Conservation (phyloP, 768 basidiomycete genomes). For the Boletus patriciae region DNA sequence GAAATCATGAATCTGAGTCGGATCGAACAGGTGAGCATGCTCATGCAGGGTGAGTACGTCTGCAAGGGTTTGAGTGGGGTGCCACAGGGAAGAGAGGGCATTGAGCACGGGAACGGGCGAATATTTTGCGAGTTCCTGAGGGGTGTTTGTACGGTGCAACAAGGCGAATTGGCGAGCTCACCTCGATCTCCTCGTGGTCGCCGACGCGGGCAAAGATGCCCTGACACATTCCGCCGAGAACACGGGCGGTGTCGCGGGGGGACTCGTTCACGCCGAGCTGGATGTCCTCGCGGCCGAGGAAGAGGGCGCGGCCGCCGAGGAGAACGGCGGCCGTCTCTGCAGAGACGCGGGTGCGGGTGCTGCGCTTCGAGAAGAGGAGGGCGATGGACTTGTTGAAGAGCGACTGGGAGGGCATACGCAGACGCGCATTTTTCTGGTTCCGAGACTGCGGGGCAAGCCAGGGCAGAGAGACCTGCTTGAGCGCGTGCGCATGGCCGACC, state of each 20-base stretch:
- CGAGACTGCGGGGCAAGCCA: slow-evolving; percentile 59
- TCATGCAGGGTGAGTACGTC: slow-evolving; percentile 91
- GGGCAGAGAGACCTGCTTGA: slow-evolving; percentile 63
- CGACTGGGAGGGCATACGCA: slow-evolving; percentile 69
- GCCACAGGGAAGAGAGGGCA: slow-evolving; percentile 93
- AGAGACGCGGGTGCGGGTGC: slow-evolving; percentile 86
- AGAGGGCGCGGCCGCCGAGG: slow-evolving; percentile 87
- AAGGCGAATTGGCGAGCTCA: slow-evolving; percentile 35
- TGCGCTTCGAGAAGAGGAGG: slow-evolving; percentile 88
- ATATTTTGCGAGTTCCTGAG: slow-evolving; percentile 85
- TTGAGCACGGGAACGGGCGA: slow-evolving; percentile 95
- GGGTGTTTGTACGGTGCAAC: background rate
- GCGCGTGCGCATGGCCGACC: slow-evolving; percentile 59
- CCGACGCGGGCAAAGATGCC: slow-evolving; percentile 97
- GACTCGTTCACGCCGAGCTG: slow-evolving; percentile 96
- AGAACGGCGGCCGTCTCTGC: slow-evolving; percentile 79
- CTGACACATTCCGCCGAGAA: slow-evolving; percentile 93
- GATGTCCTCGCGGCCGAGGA: slow-evolving; percentile 87
- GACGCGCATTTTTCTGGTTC: slow-evolving; percentile 32
- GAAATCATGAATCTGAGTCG: slow-evolving; percentile 16
- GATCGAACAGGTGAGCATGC: slow-evolving; percentile 54
- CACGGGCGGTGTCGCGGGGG: slow-evolving; percentile 77
- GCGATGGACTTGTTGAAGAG: slow-evolving; percentile 84
- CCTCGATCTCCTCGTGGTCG: slow-evolving; percentile 90
- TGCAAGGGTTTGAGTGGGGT: slow-evolving; percentile 94